A percentile compares a stretch with the other conserved stretches of the same genome.
Evolutionary conservation across 768 basidiomycete species (phyloP).

Genomic region (Floccularia luteovirens): DNA sequence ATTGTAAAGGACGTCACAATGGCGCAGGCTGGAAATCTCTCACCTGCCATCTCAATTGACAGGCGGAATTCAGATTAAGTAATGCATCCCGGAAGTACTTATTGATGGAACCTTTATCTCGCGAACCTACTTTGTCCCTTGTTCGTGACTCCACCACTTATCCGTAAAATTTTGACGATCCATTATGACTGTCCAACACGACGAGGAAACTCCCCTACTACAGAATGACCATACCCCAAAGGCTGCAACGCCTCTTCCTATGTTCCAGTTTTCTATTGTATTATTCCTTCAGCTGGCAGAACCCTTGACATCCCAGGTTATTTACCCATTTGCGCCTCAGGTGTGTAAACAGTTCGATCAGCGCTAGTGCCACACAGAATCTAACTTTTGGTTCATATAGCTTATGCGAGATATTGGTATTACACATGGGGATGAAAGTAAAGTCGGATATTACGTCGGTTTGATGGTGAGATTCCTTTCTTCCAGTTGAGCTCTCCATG

Average conservation of each 20-base stretch:
- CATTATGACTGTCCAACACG: constrained; percentile 20
- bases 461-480: constrained; percentile 43
- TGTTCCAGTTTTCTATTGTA: constrained; percentile 62
- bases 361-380: not conserved
- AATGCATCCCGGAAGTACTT: too few relatives aligned
- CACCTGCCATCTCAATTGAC: too few relatives aligned
- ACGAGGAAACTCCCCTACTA: constrained; percentile 63
- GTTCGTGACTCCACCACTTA: too few relatives aligned
- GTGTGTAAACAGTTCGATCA: constrained; percentile 23
- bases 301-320: constrained; percentile 69
- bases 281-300: constrained; percentile 72
- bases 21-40: too few relatives aligned
- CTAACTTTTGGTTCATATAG: constrained; percentile 20
- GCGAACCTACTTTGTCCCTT: too few relatives aligned
- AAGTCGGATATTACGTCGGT: constrained; percentile 76
- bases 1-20: too few relatives aligned
- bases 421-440: constrained; percentile 61
- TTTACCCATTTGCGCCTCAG: constrained; percentile 71
- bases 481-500: not conserved
- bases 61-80: too few relatives aligned
- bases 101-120: too few relatives aligned
- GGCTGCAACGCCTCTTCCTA: constrained; percentile 52
- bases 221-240: too few relatives aligned
- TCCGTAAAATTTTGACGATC: too few relatives aligned
- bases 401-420: constrained; percentile 61